A percentile compares a stretch with the other conserved stretches of the same genome.
These are phyloP conservation scores for Colletotrichum caudatum DNA, from an alignment of 2,329 filamentous ascomycete species.

Conservation along the genomic window DNA sequence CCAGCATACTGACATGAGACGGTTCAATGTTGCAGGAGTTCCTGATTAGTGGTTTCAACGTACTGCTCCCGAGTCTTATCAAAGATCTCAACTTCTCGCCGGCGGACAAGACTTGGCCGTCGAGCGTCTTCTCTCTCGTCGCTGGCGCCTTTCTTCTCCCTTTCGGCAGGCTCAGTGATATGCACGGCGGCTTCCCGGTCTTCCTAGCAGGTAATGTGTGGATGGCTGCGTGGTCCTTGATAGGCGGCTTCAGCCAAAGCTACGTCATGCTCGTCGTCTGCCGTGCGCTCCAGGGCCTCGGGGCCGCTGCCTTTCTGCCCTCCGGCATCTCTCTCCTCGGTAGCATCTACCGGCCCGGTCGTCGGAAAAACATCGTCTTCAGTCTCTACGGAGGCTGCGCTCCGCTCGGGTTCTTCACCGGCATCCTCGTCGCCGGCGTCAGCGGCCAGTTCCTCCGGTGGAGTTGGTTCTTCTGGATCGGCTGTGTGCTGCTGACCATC, in stretches of 20 bases:
- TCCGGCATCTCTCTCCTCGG: slow-evolving; percentile 14
- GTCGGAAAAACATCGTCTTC: slow-evolving; percentile 23
- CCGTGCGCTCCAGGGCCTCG: slow-evolving; percentile 16
- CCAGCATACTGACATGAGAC: not conserved
- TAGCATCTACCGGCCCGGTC: slow-evolving; percentile 1
- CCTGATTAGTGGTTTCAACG: slow-evolving; percentile 7
- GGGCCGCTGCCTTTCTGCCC: slow-evolving; percentile 16
- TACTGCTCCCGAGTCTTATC: slow-evolving; percentile 4
- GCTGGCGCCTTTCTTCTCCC: slow-evolving; percentile 7
- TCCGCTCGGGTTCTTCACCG: not conserved
- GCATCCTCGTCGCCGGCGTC: slow-evolving; percentile 12
- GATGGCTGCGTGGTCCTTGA: slow-evolving; percentile 13
- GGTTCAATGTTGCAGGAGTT: not conserved
- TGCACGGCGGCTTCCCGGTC: slow-evolving; percentile 10
- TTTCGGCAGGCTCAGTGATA: slow-evolving; percentile 14
- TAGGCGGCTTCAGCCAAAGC: slow-evolving; percentile 21
- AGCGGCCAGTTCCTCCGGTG: slow-evolving; percentile 7
- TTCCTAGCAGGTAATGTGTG: slow-evolving; percentile 9
- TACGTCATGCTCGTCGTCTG: slow-evolving; percentile 20
- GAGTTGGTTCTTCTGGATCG: slow-evolving; percentile 21
- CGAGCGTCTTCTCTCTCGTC: slow-evolving; percentile 12
- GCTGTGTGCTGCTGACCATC: not conserved
- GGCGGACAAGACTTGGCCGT: slow-evolving; percentile 1
- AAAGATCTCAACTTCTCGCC: slow-evolving; percentile 10
- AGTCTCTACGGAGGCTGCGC: slow-evolving; percentile 10